These are phyloP conservation scores for Solanum chiquidenum DNA, from an alignment of 257 asterid species.

Conservation along the genomic window DNA sequence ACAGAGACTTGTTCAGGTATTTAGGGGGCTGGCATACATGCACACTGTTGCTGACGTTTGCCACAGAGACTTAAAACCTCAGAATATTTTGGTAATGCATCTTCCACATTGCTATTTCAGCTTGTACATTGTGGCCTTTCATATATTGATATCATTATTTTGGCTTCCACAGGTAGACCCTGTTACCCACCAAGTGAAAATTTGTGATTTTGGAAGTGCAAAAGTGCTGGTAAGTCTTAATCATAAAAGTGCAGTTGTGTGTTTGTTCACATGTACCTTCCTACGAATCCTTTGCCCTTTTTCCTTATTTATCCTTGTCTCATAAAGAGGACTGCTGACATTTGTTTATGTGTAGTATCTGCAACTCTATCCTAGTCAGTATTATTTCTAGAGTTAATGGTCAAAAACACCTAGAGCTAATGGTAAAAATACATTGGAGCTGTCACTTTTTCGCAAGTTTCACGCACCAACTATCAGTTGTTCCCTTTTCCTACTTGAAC, in stretches of 20 bases:
- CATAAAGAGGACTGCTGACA: background rate
- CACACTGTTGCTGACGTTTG: conserved; percentile 85
- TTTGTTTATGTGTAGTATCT: background rate
- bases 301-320: background rate
- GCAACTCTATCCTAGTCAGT: background rate
- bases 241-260: background rate
- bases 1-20: conserved; percentile 39
- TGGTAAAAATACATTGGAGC: background rate
- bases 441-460: background rate
- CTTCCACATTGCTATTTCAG: background rate
- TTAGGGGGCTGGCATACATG: conserved; percentile 93
- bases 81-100: conserved; percentile 67
- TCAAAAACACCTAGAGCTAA: background rate
- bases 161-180: conserved; percentile 64
- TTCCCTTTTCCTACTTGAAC: background rate
- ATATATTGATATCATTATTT: background rate
- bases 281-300: background rate
- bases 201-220: conserved; percentile 98
- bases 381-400: background rate
- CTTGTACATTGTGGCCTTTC: background rate
- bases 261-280: background rate
- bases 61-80: conserved; percentile 95
- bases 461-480: background rate
- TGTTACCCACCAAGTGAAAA: conserved; percentile 71
- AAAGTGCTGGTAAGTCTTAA: conserved; percentile 64